Base-by-base conservation (phyloP, 2,329 filamentous ascomycete species). In the Chaetothyriales sp. region DNA sequence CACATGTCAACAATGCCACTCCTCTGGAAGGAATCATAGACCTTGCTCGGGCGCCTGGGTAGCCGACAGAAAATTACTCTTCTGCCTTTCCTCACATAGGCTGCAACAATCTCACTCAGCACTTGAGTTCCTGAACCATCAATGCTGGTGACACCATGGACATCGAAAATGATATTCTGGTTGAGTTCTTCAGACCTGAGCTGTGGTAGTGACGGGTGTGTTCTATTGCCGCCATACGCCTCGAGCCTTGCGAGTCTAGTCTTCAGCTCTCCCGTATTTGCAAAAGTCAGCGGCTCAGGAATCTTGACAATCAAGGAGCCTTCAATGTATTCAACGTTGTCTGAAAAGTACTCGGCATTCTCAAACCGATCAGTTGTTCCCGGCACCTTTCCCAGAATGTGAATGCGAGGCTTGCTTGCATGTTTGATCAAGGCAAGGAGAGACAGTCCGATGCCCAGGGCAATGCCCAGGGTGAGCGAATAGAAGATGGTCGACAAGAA, bases 301-400 rank as follows among this genome's bases (percentile, higher is more conserved):
- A 98, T 97, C 73, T 97, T 97, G 62, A 97, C 88, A 54, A 98
- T 95, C 8, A 98, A 73, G 55, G 86, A 94, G 15, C 90, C 87
- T 58, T 95, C 89, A 50, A 95, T 78, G 62, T 94, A 89, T 65
- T 97, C 90, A 2, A 97, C 75, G 25, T 77, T 76, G 45, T 84
- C 81, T 0, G 83, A 78, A 51, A 85, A 78, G 0, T 83, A 62
- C 61, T 83, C 89, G 1, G 89, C 89, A 61, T 94, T 94, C 58
- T 90, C 86, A 62, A 94, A 95, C 4, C 80, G 81, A 58, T 85
- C 79, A 0, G 67, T 67, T 0, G 86, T 94, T 9, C 86, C 87
- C 0, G 86, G 85, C 1, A 95, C 81, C 52, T 90, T 86, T 37
- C 92, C 92, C 0, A 98, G 74, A 64, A 98, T 98, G 68, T 97